A percentile compares a stretch with the other conserved stretches of the same genome.
phyloP scores from a whole-genome alignment of 768 basidiomycete species.

The Atractiella rhizophila region DNA sequence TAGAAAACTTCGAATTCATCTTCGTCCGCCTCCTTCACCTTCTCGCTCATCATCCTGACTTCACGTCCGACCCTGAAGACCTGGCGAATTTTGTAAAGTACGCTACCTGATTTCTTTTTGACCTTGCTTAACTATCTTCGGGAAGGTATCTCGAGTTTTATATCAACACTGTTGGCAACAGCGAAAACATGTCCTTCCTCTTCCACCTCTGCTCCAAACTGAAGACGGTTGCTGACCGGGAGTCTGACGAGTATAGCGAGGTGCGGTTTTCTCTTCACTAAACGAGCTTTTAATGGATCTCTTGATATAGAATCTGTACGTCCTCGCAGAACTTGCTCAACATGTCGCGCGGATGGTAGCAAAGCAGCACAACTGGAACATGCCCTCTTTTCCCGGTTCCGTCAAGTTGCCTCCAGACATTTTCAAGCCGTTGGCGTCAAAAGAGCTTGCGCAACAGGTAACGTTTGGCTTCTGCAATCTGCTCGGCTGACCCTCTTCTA shows the following conservation, averaged over 20 bases:
- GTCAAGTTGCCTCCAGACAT: constrained; percentile 59
- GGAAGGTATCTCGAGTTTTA: constrained; percentile 70
- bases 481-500: constrained; percentile 17
- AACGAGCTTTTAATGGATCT: neutral
- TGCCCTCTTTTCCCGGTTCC: constrained; percentile 56
- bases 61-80: constrained; percentile 36
- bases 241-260: constrained; percentile 42
- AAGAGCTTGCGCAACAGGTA: constrained; percentile 25
- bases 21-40: constrained; percentile 68
- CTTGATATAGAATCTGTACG: constrained; percentile 47
- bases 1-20: constrained; percentile 38
- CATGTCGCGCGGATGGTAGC: constrained; percentile 51
- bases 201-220: constrained; percentile 54
- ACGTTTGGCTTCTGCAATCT: neutral
- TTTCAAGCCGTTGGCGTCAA: constrained; percentile 39
- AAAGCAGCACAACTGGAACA: constrained; percentile 39
- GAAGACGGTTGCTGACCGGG: constrained; percentile 65
- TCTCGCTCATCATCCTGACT: constrained; percentile 87
- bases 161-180: constrained; percentile 43
- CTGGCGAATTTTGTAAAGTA: constrained; percentile 59
- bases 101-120: constrained; percentile 14
- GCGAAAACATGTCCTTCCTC: constrained; percentile 63
- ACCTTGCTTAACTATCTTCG: neutral
- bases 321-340: constrained; percentile 66
- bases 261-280: constrained; percentile 22